Evolutionary conservation across 805 yeast genomes (phyloP), one percentile per base, ranked within the genome.

Genomic region (Ogataea minuta): DNA sequence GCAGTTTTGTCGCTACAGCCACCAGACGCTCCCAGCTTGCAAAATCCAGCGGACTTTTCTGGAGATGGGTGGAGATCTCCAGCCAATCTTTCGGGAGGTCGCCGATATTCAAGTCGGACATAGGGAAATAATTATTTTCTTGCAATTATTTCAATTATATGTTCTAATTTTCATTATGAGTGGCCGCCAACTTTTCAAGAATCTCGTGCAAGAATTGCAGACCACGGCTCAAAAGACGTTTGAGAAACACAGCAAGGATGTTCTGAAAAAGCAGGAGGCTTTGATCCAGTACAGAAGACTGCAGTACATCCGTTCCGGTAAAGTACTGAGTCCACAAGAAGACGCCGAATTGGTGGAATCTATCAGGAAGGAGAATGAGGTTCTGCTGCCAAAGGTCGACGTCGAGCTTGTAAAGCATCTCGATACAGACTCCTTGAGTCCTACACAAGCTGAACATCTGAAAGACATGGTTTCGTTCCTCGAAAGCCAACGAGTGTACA

Each of bases 401-500:
- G 39, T 43, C 3, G 34, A 44, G 2, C 43, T 59, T 29, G 30
- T 64, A 16, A 45, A 56, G 6, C 60, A 56, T 26, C 45, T 68
- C 16, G 50, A 57, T 24, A 50, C 49, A 14, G 56, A 54, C 4
- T 49, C 40, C 5, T 40, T 55, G 15, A 43, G 47, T 17, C 41
- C 48, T 9, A 47, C 50, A 9, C 58, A 56, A 28, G 45, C 45
- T 39, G 50, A 62, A 23, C 79, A 81, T 52, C 62, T 82, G 32
- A 50, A 58, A n/a, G 89, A 85, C 54, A 71, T 84, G 10, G 66
- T 76, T 4, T 65, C 71, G 8, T 91, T 77, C 56, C 64, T 91
- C 37, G 68, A 71, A 36, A 77, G 81, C 46, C 97, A 91, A 61
- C 70, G 93, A 48, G 77, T 71, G 9, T 91, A 88, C 63, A 79